Evolutionary conservation across 2,329 filamentous ascomycete genomes (phyloP).

Genomic region (Paecilomyces sp.): DNA sequence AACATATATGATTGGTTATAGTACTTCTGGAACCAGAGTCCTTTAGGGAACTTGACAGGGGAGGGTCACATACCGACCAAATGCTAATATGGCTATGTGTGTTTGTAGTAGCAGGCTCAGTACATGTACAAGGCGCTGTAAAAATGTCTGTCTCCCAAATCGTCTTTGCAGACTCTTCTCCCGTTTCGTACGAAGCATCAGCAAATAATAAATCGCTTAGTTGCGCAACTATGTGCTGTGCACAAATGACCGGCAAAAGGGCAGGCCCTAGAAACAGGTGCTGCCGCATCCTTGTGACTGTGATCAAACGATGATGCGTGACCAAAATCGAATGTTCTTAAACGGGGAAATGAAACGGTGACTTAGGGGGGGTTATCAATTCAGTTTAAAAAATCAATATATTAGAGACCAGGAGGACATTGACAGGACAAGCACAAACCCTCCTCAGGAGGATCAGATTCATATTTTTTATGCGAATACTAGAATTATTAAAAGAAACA

Average conservation of each 20-base stretch:
- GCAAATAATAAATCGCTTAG: neutral
- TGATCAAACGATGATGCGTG: neutral
- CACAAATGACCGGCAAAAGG: neutral
- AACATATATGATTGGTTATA: neutral
- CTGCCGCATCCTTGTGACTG: neutral
- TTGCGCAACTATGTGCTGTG: neutral
- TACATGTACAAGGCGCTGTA: neutral
- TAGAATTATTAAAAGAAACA: neutral
- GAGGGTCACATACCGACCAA: neutral
- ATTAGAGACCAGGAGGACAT: neutral
- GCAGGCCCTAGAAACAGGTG: neutral
- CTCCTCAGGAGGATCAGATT: neutral
- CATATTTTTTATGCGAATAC: neutral
- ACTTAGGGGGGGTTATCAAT: too few relatives aligned
- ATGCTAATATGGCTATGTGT: neutral
- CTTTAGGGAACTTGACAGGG: neutral
- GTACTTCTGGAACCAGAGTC: neutral
- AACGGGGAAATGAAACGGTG: neutral
- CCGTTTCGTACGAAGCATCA: neutral
- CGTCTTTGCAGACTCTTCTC: neutral
- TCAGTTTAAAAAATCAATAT: neutral
- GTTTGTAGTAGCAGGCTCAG: neutral
- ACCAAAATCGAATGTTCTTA: neutral
- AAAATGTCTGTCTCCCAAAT: conserved; percentile 1
- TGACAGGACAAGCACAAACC: neutral